Conservation (phyloP, 352 stramenopile genomes). For the Halophytophthora batemanensis region DNA sequence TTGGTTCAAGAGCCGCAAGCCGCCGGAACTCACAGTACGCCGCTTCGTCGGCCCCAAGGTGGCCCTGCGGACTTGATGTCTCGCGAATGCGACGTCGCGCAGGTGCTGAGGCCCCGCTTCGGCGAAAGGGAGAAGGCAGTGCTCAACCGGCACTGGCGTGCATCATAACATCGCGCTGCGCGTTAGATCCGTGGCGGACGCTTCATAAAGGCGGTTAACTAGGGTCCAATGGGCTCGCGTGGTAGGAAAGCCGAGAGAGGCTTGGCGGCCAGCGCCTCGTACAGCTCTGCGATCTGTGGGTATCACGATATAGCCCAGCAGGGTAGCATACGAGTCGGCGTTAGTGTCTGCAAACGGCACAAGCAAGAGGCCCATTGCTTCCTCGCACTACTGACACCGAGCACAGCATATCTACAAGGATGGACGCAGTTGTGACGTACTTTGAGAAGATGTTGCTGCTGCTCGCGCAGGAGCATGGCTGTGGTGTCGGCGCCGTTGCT, state of each 20-base stretch:
- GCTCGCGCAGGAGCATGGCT: slow-evolving; percentile 55
- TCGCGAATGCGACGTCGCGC: too few species aligned
- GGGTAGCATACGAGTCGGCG: not conserved
- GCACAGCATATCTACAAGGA: not conserved
- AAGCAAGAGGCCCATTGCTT: not conserved
- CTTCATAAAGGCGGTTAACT: not conserved
- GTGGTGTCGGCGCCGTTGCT: slow-evolving; percentile 29
- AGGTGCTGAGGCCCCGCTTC: too few species aligned
- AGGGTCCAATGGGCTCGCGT: not conserved
- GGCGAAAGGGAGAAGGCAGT: too few species aligned
- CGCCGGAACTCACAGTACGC: too few species aligned
- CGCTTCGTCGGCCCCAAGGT: too few species aligned
- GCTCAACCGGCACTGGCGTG: too few species aligned
- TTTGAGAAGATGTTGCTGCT: slow-evolving; percentile 44
- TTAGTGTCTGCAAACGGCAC: not conserved
- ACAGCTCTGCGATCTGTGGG: slow-evolving; percentile 35
- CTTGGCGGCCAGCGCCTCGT: slow-evolving; percentile 35
- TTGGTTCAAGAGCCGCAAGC: too few species aligned
- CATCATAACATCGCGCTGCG: too few species aligned
- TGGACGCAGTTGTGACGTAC: slow-evolving; percentile 9
- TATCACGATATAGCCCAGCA: not conserved
- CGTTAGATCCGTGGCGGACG: too few species aligned
- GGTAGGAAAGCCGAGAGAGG: slow-evolving; percentile 7
- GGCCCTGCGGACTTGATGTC: too few species aligned
- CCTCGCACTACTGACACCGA: not conserved